These are phyloP conservation scores for Picochlorum costavermella DNA, from an alignment of 139 green algal genomes.

Conservation along the genomic window DNA sequence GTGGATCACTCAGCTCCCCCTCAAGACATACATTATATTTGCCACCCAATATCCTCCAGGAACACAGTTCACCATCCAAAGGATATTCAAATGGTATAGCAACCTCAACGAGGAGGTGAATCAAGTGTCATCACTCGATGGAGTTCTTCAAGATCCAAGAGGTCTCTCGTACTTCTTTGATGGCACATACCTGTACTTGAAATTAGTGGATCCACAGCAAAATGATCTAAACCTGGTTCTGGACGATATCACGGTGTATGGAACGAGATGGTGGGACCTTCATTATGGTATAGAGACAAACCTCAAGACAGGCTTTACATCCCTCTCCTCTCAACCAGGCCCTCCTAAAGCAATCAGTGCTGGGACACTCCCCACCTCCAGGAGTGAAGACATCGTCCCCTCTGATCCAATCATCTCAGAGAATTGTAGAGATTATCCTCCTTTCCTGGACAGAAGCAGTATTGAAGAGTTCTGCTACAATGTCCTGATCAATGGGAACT, in stretches of 20 bases:
- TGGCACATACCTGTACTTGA: background rate
- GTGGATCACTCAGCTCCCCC: slow-evolving; percentile 24
- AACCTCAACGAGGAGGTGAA: background rate
- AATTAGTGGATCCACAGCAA: background rate
- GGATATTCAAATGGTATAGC: slow-evolving; percentile 1
- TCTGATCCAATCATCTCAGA: too few species aligned
- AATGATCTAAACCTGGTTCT: background rate
- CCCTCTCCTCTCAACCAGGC: background rate
- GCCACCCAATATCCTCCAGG: background rate
- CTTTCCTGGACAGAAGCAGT: too few species aligned
- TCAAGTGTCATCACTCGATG: background rate
- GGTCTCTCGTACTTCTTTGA: background rate
- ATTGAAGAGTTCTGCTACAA: too few species aligned
- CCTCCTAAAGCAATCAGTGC: too few species aligned
- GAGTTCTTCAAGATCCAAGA: background rate
- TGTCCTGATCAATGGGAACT: too few species aligned
- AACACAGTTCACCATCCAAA: background rate
- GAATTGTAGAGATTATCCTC: too few species aligned
- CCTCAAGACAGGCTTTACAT: background rate
- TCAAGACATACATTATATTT: background rate
- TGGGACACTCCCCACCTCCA: too few species aligned
- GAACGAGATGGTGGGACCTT: slow-evolving; percentile 4
- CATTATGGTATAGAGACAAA: slow-evolving; percentile 2
- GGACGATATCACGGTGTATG: background rate
- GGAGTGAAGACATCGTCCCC: too few species aligned